Evolutionary conservation across 2,329 filamentous ascomycete genomes (phyloP).

Genomic region (Elsinoe batatas): DNA sequence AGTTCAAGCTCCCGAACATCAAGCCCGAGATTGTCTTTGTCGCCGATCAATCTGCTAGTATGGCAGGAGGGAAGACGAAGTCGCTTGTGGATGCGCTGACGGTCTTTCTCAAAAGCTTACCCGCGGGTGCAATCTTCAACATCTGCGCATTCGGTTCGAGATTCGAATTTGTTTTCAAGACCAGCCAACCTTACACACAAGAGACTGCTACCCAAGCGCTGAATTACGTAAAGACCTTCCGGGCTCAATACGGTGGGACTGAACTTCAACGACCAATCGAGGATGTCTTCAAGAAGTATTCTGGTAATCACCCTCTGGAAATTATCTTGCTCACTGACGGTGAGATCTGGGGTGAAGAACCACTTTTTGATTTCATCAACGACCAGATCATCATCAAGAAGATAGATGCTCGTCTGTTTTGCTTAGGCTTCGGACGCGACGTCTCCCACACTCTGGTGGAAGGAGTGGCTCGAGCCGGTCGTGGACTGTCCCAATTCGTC

Average conservation of each 20-base stretch:
- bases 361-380: slow-evolving; percentile 41
- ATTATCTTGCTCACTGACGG: slow-evolving; percentile 50
- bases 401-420: slow-evolving; percentile 45
- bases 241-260: slow-evolving; percentile 44
- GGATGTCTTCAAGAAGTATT: slow-evolving; percentile 38
- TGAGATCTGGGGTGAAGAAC: slow-evolving; percentile 41
- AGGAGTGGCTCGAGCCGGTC: slow-evolving; percentile 48
- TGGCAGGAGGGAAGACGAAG: slow-evolving; percentile 42
- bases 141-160: slow-evolving; percentile 55
- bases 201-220: slow-evolving; percentile 37
- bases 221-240: slow-evolving; percentile 33
- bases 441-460: slow-evolving; percentile 50
- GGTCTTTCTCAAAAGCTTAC: slow-evolving; percentile 57
- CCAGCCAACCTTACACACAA: slow-evolving; percentile 39
- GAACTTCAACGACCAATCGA: slow-evolving; percentile 41
- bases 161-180: slow-evolving; percentile 39
- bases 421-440: slow-evolving; percentile 45
- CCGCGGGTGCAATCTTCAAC: slow-evolving; percentile 56
- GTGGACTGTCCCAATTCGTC: slow-evolving; percentile 53
- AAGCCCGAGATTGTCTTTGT: slow-evolving; percentile 60
- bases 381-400: slow-evolving; percentile 31
- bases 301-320: slow-evolving; percentile 39
- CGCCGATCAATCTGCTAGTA: slow-evolving; percentile 61
- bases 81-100: slow-evolving; percentile 48
- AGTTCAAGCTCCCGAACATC: slow-evolving; percentile 50